Evolutionary conservation across 116 monocot genomes (phyloP).

Genomic region (Cymodocea nodosa): DNA sequence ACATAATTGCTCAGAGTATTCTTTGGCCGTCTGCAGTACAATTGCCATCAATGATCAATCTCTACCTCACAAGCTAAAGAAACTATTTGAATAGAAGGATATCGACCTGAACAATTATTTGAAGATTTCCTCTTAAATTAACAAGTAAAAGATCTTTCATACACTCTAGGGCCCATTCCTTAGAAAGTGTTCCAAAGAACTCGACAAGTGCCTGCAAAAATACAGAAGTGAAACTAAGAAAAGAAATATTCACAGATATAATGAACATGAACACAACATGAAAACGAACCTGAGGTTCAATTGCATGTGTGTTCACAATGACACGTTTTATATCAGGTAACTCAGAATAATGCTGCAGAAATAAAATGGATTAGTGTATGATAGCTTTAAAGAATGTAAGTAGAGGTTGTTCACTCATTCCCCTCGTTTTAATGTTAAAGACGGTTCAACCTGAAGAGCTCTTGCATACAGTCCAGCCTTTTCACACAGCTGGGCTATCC

Average conservation of each 20-base stretch:
- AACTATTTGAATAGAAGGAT: background rate
- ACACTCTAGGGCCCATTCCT: conserved; percentile 96
- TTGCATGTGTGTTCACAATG: conserved; percentile 98
- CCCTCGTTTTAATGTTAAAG: background rate
- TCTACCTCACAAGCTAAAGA: background rate
- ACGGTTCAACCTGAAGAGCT: conserved; percentile 72
- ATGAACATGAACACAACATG: background rate
- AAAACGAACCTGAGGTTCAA: conserved; percentile 94
- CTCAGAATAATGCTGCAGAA: conserved; percentile 83
- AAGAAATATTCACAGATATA: background rate
- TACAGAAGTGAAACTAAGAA: background rate
- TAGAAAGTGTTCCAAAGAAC: conserved; percentile 97
- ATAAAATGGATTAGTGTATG: background rate
- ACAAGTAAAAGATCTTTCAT: conserved; percentile 97
- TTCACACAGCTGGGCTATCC: conserved; percentile 96
- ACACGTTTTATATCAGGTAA: conserved; percentile 98
- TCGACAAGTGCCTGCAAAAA: conserved; percentile 70
- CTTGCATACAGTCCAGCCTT: conserved; percentile 92
- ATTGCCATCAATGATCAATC: conserved; percentile 1
- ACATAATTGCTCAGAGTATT: conserved; percentile 91
- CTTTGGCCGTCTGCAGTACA: conserved; percentile 67
- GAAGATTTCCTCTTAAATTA: conserved; percentile 98
- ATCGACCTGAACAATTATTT: conserved; percentile 93
- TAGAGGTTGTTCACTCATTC: background rate
- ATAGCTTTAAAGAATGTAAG: background rate